Conservation (phyloP, 2,329 filamentous ascomycete genomes). For the Pseudogymnoascus sp. region DNA sequence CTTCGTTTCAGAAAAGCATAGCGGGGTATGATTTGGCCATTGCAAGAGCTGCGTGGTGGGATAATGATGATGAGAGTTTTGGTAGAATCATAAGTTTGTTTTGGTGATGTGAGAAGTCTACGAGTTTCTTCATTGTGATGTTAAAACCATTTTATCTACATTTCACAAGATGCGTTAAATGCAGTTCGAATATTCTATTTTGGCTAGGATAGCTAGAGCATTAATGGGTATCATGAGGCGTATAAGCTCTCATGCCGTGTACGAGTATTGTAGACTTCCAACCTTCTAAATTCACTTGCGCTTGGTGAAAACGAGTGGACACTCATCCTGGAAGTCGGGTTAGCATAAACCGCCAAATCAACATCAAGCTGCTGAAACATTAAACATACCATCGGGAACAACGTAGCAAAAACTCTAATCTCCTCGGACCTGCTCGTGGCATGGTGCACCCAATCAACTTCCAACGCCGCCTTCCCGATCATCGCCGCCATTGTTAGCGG, state of each 20-base stretch:
- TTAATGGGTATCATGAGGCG: neutral
- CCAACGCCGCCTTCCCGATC: conserved; percentile 45
- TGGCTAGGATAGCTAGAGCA: neutral
- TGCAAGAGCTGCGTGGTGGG: conserved; percentile 6
- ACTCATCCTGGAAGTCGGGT: neutral
- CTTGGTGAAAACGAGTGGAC: neutral
- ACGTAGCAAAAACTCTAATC: conserved; percentile 27
- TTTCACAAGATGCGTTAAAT: neutral
- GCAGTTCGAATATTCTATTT: neutral
- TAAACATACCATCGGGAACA: neutral
- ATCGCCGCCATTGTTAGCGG: conserved; percentile 43
- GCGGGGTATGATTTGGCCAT: conserved; percentile 2
- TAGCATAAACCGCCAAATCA: neutral
- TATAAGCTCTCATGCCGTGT: neutral
- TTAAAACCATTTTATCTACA: neutral
- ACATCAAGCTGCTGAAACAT: neutral
- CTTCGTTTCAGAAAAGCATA: conserved; percentile 8
- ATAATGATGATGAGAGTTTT: neutral
- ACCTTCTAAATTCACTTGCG: neutral
- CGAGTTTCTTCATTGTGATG: neutral
- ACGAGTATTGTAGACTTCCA: neutral
- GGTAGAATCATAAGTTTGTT: neutral
- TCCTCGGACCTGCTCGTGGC: conserved; percentile 41
- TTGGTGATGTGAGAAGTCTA: neutral
- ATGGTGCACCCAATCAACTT: conserved; percentile 44